A percentile compares a stretch with the other conserved stretches of the same genome.
Conservation (phyloP, 2,329 filamentous ascomycete species). For the Aspergillus clavatus region DNA sequence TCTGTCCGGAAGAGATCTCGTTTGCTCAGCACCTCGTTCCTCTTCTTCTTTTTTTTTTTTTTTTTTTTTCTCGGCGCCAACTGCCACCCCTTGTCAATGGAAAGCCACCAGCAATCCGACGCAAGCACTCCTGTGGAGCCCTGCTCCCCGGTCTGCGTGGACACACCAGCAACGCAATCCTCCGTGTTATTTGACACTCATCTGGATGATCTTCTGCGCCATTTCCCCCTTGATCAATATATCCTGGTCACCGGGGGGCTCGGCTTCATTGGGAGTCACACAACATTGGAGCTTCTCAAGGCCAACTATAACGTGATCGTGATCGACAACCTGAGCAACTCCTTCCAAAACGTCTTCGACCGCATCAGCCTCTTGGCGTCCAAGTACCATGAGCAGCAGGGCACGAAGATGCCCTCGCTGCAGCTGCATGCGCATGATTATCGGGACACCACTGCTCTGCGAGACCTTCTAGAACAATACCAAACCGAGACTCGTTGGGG, state of each 20-base stretch:
- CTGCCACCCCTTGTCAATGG: slow-evolving; percentile 24
- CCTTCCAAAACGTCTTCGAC: slow-evolving; percentile 33
- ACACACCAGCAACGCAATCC: slow-evolving; percentile 44
- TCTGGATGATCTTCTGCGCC: slow-evolving; percentile 39
- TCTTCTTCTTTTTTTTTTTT: slow-evolving; percentile 12
- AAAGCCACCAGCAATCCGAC: slow-evolving; percentile 26
- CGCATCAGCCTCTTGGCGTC: slow-evolving; percentile 32
- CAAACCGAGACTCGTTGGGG: slow-evolving; percentile 29
- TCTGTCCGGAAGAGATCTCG: neutral
- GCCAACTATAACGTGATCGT: slow-evolving; percentile 40
- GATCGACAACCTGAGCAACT: slow-evolving; percentile 41
- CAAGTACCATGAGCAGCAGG: slow-evolving; percentile 34
- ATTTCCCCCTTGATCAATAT: slow-evolving; percentile 37
- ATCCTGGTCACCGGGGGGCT: slow-evolving; percentile 42
- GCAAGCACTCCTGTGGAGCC: slow-evolving; percentile 28
- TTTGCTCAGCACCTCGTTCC: neutral
- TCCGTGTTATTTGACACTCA: slow-evolving; percentile 45
- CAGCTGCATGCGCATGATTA: slow-evolving; percentile 48
- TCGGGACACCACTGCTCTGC: slow-evolving; percentile 41
- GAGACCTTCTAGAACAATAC: slow-evolving; percentile 42
- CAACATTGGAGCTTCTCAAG: slow-evolving; percentile 39
- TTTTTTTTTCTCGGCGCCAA: slow-evolving; percentile 5
- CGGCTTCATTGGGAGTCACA: slow-evolving; percentile 42
- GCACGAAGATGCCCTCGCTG: slow-evolving; percentile 41
- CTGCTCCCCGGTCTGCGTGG: slow-evolving; percentile 25